Conservation (phyloP, 2,329 filamentous ascomycete species). For the Alternaria infectoria region DNA sequence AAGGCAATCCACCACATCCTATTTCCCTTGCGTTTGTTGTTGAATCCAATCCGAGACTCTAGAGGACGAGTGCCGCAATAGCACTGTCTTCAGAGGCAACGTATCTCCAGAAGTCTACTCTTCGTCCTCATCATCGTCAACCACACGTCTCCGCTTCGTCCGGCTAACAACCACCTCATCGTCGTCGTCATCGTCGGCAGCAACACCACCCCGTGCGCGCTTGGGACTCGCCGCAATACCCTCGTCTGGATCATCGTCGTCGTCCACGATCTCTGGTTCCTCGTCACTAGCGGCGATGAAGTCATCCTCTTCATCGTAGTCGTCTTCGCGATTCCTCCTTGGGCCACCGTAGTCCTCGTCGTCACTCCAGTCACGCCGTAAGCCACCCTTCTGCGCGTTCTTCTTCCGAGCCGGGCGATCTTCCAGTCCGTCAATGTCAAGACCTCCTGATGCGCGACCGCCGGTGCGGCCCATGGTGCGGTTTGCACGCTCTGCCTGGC, state of each 20-base stretch:
- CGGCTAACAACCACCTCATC: constrained; percentile 41
- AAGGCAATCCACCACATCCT: not conserved
- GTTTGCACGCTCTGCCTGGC: constrained; percentile 65
- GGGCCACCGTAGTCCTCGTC: constrained; percentile 76
- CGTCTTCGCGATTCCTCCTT: constrained; percentile 69
- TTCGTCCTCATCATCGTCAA: constrained; percentile 58
- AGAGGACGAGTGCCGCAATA: not conserved
- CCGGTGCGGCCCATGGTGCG: constrained; percentile 58
- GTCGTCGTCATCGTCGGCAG: constrained; percentile 40
- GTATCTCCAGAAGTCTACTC: constrained; percentile 29
- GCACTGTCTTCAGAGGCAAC: not conserved
- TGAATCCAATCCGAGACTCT: not conserved
- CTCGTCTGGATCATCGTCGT: constrained; percentile 61
- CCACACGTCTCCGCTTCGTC: constrained; percentile 52
- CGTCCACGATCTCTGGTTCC: constrained; percentile 67
- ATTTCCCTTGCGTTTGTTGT: not conserved
- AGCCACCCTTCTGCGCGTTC: constrained; percentile 42
- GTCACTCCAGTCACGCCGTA: constrained; percentile 64
- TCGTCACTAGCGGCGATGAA: constrained; percentile 80
- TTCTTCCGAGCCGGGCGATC: constrained; percentile 50
- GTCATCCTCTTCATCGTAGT: constrained; percentile 80
- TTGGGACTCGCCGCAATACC: constrained; percentile 53
- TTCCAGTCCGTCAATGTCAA: constrained; percentile 65
- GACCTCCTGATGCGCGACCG: constrained; percentile 62
- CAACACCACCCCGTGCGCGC: constrained; percentile 43